Conservation (phyloP, 208 protist genomes). For the Phytomonas francai region DNA sequence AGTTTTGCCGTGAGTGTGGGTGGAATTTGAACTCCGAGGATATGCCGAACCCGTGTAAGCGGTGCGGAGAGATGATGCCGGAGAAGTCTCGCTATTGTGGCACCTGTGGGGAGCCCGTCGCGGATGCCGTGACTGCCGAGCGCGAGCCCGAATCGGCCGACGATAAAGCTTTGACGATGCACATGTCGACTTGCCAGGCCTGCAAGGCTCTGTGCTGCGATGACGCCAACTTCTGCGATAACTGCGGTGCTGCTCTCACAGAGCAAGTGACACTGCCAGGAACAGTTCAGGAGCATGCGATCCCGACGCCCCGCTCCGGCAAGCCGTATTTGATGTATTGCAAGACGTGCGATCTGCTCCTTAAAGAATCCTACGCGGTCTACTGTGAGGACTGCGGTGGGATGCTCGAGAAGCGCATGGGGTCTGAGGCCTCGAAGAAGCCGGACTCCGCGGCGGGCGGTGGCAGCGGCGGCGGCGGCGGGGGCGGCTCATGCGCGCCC, state of each 20-base stretch:
- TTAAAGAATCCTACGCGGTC: slow-evolving; percentile 31
- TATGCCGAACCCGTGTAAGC: slow-evolving; percentile 32
- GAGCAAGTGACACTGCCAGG: slow-evolving; percentile 17
- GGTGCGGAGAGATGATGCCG: slow-evolving; percentile 64
- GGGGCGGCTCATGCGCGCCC: slow-evolving; percentile 1
- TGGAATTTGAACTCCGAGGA: slow-evolving; percentile 28
- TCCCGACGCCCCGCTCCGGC: background rate
- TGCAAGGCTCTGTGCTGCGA: slow-evolving; percentile 67
- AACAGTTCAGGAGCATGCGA: background rate
- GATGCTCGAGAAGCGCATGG: slow-evolving; percentile 23
- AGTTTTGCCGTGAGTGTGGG: slow-evolving; percentile 83
- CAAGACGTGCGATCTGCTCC: slow-evolving; percentile 31
- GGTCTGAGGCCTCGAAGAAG: background rate
- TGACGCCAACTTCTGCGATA: slow-evolving; percentile 84
- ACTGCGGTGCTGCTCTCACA: slow-evolving; percentile 70
- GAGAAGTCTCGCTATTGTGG: slow-evolving; percentile 74
- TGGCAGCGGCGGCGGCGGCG: background rate
- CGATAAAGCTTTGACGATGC: slow-evolving; percentile 35
- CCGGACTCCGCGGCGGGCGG: background rate
- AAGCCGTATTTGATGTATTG: slow-evolving; percentile 33
- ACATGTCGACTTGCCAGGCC: slow-evolving; percentile 43
- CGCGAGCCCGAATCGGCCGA: slow-evolving; percentile 34
- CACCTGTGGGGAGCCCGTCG: slow-evolving; percentile 68
- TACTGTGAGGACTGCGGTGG: slow-evolving; percentile 83
- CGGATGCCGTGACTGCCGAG: slow-evolving; percentile 32